Evolutionary conservation across 345 rosid species (phyloP), one percentile per base, ranked within the genome.

Genomic region (Pistacia vera): DNA sequence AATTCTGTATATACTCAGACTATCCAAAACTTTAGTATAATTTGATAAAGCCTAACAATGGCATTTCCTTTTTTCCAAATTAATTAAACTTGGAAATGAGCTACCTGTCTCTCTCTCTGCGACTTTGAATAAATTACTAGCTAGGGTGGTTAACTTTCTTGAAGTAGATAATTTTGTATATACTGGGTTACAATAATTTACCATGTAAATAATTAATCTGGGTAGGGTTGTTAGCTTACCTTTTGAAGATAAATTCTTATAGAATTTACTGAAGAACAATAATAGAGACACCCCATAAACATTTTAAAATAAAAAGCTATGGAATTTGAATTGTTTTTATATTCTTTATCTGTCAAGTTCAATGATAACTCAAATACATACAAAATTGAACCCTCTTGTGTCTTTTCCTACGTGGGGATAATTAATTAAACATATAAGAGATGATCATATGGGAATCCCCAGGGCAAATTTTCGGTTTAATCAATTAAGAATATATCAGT

Each of bases 301-400:
- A 70, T 69, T 74, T 54, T 63, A 18, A 48, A 25, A 46, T 36
- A 63, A 52, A 68, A 25, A 0, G 64, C 55, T 41, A 59, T 59
- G 64, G 51, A 75, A 58, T 63, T 46, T n/a, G 72, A 67, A 18
- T 63, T 67, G 49, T 69, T 11, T 63, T 72, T 30, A 11, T 2
- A 25, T n/a, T 46, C 0, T 61, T 6, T 20, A 22, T 70, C 41
- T 46, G 35, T 73, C 72, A 66, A 68, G 7, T 52, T 36, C 57
- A 48, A 63, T 70, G 81, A 70, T 75, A 68, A 59, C 51, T 20
- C 48, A 59, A 0, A 38, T 20, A 52, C 77, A 63, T 38, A 75
- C 71, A 74, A 82, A 77, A 58, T 74, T 77, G 85, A 75, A 80
- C 81, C 36, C 72, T 80, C 66, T 30, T 4, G 49, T 78, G 81